Conservation (phyloP, 2,329 filamentous ascomycete genomes). For the Hypocreales sp. region DNA sequence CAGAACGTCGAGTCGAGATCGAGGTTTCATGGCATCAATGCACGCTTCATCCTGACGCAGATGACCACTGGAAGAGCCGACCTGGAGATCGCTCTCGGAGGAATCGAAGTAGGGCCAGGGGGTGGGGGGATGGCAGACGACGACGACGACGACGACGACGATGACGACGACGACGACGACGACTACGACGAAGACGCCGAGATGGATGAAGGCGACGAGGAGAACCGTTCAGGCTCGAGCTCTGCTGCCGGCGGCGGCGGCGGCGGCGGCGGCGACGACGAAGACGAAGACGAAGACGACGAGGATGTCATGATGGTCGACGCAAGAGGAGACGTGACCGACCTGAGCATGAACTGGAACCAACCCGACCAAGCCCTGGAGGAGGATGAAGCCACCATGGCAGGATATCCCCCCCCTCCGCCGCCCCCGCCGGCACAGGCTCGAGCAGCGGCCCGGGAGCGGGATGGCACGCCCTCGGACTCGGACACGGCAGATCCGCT, state of each 20-base stretch:
- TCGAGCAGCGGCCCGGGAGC: constrained; percentile 29
- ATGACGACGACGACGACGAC: constrained; percentile 36
- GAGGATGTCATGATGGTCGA: constrained; percentile 45
- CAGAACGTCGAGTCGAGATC: constrained; percentile 24
- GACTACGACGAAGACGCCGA: constrained; percentile 43
- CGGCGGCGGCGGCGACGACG: too few species aligned
- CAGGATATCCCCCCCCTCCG: constrained; percentile 52
- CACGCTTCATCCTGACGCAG: constrained; percentile 21
- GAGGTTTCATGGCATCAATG: constrained; percentile 16
- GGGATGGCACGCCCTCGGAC: constrained; percentile 53
- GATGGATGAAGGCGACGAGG: constrained; percentile 24
- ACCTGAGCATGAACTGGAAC: constrained; percentile 34
- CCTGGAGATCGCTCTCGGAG: constrained; percentile 13
- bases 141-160: constrained; percentile 18
- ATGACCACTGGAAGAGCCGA: constrained; percentile 14
- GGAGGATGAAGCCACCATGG: constrained; percentile 61
- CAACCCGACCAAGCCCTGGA: constrained; percentile 53
- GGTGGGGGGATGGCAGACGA: constrained; percentile 14
- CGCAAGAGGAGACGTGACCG: constrained; percentile 26
- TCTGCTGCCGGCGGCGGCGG: constrained; percentile 22
- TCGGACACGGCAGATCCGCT: constrained; percentile 53
- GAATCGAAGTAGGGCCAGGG: constrained; percentile 7
- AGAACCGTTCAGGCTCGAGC: constrained; percentile 16
- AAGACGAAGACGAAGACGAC: constrained; percentile 35
- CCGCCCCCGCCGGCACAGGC: constrained; percentile 44